Percentiles rank a stretch among this genome's conserved stretches.
phyloP scores from a whole-genome alignment of 805 yeast genomes.

The Candida odintsovae region DNA sequence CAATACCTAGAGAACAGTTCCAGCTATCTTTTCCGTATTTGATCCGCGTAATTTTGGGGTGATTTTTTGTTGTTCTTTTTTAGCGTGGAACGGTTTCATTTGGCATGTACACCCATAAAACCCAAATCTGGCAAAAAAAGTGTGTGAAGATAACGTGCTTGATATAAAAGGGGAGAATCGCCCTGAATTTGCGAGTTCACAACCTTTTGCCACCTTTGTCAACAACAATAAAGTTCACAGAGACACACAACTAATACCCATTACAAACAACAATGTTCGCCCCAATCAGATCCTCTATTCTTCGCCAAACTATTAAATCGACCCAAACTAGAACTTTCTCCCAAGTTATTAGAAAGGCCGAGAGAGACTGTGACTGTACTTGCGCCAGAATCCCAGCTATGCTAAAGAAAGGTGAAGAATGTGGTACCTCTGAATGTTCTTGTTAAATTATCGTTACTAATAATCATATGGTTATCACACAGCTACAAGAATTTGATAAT shows the following conservation, averaged over 20 bases:
- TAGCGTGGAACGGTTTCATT: not conserved
- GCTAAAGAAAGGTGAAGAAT: constrained; percentile 19
- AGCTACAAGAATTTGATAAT: not conserved
- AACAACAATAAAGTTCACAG: not conserved
- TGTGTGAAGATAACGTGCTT: not conserved
- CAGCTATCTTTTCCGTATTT: no score
- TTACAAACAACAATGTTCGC: constrained; percentile 1
- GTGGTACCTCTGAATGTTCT: constrained; percentile 24
- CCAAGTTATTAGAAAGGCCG: constrained; percentile 9
- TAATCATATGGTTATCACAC: constrained; percentile 1
- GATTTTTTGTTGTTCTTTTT: not conserved
- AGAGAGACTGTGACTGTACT: constrained; percentile 25
- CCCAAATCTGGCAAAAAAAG: not conserved
- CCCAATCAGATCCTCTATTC: constrained; percentile 10
- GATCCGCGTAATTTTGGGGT: not conserved
- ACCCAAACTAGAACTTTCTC: constrained; percentile 9
- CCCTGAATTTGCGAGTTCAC: not conserved
- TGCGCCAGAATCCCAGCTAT: constrained; percentile 14
- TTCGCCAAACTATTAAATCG: constrained; percentile 3
- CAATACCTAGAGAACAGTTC: no score
- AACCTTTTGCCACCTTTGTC: not conserved
- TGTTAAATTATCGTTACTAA: no score
- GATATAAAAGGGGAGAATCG: not conserved
- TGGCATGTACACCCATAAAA: not conserved
- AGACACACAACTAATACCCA: not conserved